These are phyloP conservation scores for Colletotrichum spaethianum DNA, from an alignment of 2,329 filamentous ascomycete species.

Conservation along the genomic window DNA sequence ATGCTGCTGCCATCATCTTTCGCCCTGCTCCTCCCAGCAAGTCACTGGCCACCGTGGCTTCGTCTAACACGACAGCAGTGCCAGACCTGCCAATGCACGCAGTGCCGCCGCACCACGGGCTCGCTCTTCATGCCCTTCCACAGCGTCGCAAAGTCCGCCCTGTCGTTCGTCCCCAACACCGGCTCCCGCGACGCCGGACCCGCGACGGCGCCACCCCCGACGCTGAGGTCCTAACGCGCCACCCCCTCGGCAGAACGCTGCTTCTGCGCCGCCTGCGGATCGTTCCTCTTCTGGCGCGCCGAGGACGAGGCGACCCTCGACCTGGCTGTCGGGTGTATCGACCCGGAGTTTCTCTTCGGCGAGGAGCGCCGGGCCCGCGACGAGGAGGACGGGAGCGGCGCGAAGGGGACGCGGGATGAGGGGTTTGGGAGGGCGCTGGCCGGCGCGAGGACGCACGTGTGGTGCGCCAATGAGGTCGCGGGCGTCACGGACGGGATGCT, in stretches of 20 bases:
- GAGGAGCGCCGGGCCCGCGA: not conserved
- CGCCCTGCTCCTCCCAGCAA: not conserved
- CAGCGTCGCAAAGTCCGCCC: not conserved
- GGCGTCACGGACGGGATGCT: not conserved
- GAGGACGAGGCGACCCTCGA: not conserved
- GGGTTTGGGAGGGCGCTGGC: not conserved
- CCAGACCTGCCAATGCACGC: not conserved
- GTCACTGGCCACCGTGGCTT: not conserved
- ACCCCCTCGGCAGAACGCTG: too few species aligned
- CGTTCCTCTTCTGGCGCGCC: too few species aligned
- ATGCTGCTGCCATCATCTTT: too few species aligned
- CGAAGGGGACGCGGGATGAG: not conserved
- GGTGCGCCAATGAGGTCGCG: not conserved
- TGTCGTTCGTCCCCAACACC: not conserved
- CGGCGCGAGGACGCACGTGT: not conserved
- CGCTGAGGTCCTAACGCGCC: too few species aligned
- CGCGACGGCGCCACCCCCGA: too few species aligned
- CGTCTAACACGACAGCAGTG: not conserved
- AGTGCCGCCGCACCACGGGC: not conserved
- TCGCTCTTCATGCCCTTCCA: not conserved
- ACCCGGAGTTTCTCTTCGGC: not conserved
- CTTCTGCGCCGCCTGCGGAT: too few species aligned
- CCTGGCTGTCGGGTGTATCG: not conserved
- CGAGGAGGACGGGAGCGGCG: too few species aligned
- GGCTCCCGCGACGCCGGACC: too few species aligned